Evolutionary conservation across 352 stramenopile species (phyloP), one percentile per base, ranked within the genome.

Genomic region (Globisporangium takayamanum): DNA sequence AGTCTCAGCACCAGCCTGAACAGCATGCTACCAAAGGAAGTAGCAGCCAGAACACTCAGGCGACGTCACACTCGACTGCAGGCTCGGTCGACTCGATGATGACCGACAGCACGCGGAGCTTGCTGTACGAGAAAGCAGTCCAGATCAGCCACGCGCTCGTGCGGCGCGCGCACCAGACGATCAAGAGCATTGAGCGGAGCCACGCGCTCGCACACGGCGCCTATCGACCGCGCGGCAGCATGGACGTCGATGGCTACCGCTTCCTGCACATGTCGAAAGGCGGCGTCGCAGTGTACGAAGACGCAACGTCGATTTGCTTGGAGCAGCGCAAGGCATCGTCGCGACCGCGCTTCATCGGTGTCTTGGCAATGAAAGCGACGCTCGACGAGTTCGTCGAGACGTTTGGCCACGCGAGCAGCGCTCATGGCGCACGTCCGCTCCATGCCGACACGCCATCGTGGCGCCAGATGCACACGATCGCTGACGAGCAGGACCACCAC

Each of bases 371-470:
- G 20, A 64, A 69, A 25, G 74, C 61, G 1, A 74, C 59, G 49
- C 37, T 66, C 39, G 68, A 61, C 44, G 61, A 80, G 51, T 67
- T 82, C 28, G 42, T 68, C 30, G 59, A 67, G 14, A 56, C 69
- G 12, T 77, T 84, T 44, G 53, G 49, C 0, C 41, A 44, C 0
- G 52, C 56, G 30, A 64, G 41, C 41, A 22, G 20, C 20, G 44
- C 55, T 12, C 16, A 37, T 7, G 39, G 28, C 30, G 30, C 46
- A 11, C 30, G 20, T 3, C 39, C 48, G 5, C 30, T 73, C 15
- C 50, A 66, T 39, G 47, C 50, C 2, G 50, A 55, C 63, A 59
- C 69, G 57, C 46, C 44, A 5, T 64, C 46, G 42, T 60, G 28
- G 11, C 62, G 60, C n/a, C 50, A 52, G 36, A 53, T 77, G 12